A percentile compares a stretch with the other conserved stretches of the same genome.
phyloP scores from a whole-genome alignment of 148 eudicot genomes.

The Arctostaphylos glauca region DNA sequence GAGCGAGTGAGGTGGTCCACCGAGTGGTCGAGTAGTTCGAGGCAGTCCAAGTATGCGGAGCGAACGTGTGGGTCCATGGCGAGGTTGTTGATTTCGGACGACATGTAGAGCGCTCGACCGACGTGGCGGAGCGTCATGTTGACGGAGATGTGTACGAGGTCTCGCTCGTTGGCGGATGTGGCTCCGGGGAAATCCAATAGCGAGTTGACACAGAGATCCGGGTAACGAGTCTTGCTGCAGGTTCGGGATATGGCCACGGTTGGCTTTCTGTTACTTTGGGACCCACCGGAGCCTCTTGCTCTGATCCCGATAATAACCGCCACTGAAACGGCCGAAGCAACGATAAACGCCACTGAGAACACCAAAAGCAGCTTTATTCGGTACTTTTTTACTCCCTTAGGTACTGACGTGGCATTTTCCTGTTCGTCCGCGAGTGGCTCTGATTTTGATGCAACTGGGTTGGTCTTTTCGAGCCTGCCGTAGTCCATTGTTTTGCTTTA shows the following conservation, averaged over 20 bases:
- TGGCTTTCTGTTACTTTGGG: slow-evolving; percentile 22
- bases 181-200: slow-evolving; percentile 65
- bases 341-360: slow-evolving; percentile 25
- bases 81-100: slow-evolving; percentile 46
- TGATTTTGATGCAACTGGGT: neutral
- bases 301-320: slow-evolving; percentile 18
- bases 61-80: slow-evolving; percentile 46
- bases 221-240: slow-evolving; percentile 51
- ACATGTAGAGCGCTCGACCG: slow-evolving; percentile 38
- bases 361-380: slow-evolving; percentile 14
- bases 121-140: slow-evolving; percentile 57
- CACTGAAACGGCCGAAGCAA: slow-evolving; percentile 34
- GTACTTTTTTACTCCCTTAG: neutral
- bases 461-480: slow-evolving; percentile 19
- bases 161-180: slow-evolving; percentile 28
- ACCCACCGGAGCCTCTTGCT: neutral
- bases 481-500: slow-evolving; percentile 15
- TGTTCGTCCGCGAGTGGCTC: neutral
- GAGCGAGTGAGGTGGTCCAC: slow-evolving; percentile 58
- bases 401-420: neutral
- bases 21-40: slow-evolving; percentile 70
- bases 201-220: slow-evolving; percentile 41
- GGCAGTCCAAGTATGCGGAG: slow-evolving; percentile 73
- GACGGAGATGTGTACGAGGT: slow-evolving; percentile 73
- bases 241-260: slow-evolving; percentile 36